Evolutionary conservation across 805 yeast genomes (phyloP), one percentile per base, ranked within the genome.

Genomic region (Saccharomycopsis javanensis): DNA sequence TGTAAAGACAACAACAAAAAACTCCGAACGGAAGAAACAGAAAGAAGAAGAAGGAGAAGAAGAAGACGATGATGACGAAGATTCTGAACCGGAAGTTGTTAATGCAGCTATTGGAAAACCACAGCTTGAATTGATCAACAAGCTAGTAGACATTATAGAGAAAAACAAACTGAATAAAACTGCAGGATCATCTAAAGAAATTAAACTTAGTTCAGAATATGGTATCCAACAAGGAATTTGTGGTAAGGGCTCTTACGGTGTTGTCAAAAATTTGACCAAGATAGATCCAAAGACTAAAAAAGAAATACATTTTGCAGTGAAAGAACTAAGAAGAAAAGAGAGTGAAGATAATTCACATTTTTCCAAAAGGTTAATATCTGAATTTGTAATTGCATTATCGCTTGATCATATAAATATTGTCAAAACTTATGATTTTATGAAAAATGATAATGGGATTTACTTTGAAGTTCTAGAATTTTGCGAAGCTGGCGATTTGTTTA

Each of bases 381-480:
- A 94, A 67, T 91, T 92, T 74, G 88, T 94, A 68, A 87, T 91
- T 52, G 83, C 96, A 0, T 83, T 83, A 42, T 85, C 88, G 31
- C 75, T 86, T 67, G 85, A 82, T 62, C 94, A 78, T 73, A 81
- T 78, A 67, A 89, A 88, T 69, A 82, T 88, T 62, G 88, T 79
- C 64, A 84, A 82, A 68, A 88, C 87, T 7, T 80, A 81, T 64
- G 97, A 87, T 70, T 76, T 91, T 54, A 80, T 91, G 88, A 80
- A 82, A 62, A 85, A 88, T 72, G 73, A 85, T 62, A 71, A 81
- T 65, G 80, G 89, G 69, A 77, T 86, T 62, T 84, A 84, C 72
- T 81, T 86, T 55, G 96, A 92, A 70, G 89, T 94, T 55, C 90
- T 94, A 97, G 99, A 94, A 71, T 92, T 84, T 69, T 88, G 96